phyloP scores from a whole-genome alignment of 768 basidiomycete genomes.

The Hygrocybe punicea region DNA sequence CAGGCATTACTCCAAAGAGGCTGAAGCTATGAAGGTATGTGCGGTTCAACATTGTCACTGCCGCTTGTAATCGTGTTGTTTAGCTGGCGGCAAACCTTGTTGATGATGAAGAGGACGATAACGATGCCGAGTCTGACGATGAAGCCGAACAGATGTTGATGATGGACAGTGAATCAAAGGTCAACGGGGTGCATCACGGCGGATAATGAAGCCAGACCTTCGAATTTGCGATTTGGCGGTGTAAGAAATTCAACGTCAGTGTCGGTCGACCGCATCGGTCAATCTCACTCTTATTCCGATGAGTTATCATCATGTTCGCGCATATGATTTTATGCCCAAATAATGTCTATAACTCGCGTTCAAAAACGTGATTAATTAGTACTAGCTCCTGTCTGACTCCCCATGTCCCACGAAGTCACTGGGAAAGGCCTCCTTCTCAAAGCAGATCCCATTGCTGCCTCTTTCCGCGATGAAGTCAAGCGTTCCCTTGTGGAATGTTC shows the following conservation, averaged over 20 bases:
- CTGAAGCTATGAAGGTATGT: slow-evolving; percentile 85
- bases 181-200: slow-evolving; percentile 6
- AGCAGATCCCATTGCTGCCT: slow-evolving; percentile 68
- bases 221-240: neutral
- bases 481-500: slow-evolving; percentile 34
- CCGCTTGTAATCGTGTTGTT: slow-evolving; percentile 10
- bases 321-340: too few relatives aligned
- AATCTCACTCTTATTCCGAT: too few relatives aligned
- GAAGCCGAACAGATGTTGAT: slow-evolving; percentile 24
- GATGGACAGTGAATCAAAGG: slow-evolving; percentile 16
- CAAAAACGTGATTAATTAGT: too few relatives aligned
- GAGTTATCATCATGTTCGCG: too few relatives aligned
- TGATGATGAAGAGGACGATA: slow-evolving; percentile 61
- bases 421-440: slow-evolving; percentile 78
- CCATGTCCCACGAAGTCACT: neutral
- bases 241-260: too few relatives aligned
- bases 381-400: too few relatives aligned
- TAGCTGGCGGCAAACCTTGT: slow-evolving; percentile 65
- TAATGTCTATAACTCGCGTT: too few relatives aligned
- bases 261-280: too few relatives aligned
- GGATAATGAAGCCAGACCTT: neutral
- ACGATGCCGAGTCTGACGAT: slow-evolving; percentile 26
- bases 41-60: neutral
- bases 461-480: slow-evolving; percentile 70
- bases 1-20: slow-evolving; percentile 86